A percentile compares a stretch with the other conserved stretches of the same genome.
phyloP scores from a whole-genome alignment of 1,139 yeast genomes.

The Debaryomycetaceae sp. region DNA sequence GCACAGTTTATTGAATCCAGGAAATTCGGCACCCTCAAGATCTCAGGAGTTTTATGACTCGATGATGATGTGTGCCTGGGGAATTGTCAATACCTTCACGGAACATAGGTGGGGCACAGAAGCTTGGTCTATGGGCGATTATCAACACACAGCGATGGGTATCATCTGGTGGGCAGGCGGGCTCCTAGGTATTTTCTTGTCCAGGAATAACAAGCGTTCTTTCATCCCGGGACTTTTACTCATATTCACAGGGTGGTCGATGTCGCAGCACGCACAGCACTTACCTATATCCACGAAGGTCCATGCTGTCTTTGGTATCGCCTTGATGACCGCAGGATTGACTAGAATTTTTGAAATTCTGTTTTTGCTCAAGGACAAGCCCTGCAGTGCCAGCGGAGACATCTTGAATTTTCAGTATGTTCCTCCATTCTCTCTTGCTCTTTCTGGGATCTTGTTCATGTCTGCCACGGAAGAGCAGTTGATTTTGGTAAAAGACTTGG shows the following conservation, averaged over 20 bases:
- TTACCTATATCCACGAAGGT: slow-evolving; percentile 76
- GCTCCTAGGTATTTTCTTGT: slow-evolving; percentile 70
- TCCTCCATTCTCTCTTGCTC: slow-evolving; percentile 74
- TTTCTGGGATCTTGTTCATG: slow-evolving; percentile 83
- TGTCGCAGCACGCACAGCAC: slow-evolving; percentile 84
- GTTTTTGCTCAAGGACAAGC: slow-evolving; percentile 58
- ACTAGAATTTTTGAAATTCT: slow-evolving; percentile 73
- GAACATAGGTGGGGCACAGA: slow-evolving; percentile 93
- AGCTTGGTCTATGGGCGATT: slow-evolving; percentile 86
- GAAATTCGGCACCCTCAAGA: slow-evolving; percentile 20
- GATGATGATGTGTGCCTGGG: slow-evolving; percentile 79
- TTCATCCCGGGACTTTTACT: slow-evolving; percentile 79
- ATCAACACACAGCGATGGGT: slow-evolving; percentile 95
- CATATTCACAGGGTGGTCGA: slow-evolving; percentile 88
- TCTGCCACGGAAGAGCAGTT: slow-evolving; percentile 90
- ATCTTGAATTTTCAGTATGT: slow-evolving; percentile 75
- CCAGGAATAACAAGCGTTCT: slow-evolving; percentile 59
- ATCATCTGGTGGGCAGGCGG: slow-evolving; percentile 97
- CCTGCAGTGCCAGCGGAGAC: slow-evolving; percentile 41
- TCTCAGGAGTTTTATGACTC: slow-evolving; percentile 90
- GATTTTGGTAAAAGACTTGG: slow-evolving; percentile 61
- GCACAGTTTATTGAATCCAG: slow-evolving; percentile 22
- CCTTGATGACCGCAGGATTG: slow-evolving; percentile 74
- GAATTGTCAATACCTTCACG: slow-evolving; percentile 88
- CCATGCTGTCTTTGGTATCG: slow-evolving; percentile 80